Base-by-base conservation (phyloP, 2,329 filamentous ascomycete genomes). In the Claviceps humidiphila region DNA sequence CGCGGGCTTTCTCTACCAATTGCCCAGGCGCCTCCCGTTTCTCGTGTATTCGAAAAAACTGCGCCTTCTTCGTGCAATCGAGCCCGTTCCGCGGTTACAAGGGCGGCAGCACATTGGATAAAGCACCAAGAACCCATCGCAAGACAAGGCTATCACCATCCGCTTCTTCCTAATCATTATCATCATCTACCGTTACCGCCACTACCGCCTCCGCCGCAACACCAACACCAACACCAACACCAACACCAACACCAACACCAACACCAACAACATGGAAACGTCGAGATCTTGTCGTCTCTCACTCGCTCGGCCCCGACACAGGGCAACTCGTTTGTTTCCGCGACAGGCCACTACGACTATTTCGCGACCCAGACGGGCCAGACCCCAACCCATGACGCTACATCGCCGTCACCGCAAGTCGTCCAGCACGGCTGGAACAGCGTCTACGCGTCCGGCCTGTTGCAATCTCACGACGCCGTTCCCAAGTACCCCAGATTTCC, bases 1-100 rank as follows among this genome's bases (percentile, higher is more conserved):
- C 82, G 91, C 56, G 91, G 91, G 41, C 75, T 96, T 59, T 90
- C 90, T 53, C 74, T 95, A 53, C 81, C 81, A 54, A 76, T 84
- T 56, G 81, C 80, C 52, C 82, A 81, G 64, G 70, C 77, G 9
- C 75, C 77, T 22, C 77, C 78, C 0, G 77, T 79, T 59, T 66
- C 72, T 44, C 71, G 68, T 49, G 67, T 72, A 52, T 61, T 65
- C 50, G 80, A 78, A 67, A 76, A 76, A 64, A 56, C 69, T 9
- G 62, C 73, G 13, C 16, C 26, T 46, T 61, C 63, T 13, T 59
- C 69, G 13, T 69, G 75, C 50, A 63, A 69, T 22, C 67, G 75
- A 53, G 71, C 75, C 43, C 72, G 69, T 61, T 75, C 76, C 39
- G 65, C 65, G 49, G 64, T 66, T 40, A 62, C 63, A 42, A 55